Percentiles rank a stretch among this genome's conserved stretches.
Conservation (phyloP, 2,329 filamentous ascomycete genomes). For the Thielaviopsis populi region DNA sequence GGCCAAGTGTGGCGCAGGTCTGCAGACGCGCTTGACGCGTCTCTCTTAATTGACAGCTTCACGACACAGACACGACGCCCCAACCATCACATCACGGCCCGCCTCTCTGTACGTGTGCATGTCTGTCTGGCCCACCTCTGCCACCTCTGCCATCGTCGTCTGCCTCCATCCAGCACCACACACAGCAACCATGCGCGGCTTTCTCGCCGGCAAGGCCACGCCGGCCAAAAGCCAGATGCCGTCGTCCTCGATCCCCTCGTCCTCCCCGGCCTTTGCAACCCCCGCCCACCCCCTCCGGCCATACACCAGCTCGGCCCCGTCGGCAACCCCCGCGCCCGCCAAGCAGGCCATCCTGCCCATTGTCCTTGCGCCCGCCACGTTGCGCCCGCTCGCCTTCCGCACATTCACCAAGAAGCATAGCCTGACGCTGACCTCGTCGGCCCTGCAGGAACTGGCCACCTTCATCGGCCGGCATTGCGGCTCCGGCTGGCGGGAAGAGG, state of each 20-base stretch:
- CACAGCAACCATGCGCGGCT: conserved; percentile 15
- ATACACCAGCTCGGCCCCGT: conserved; percentile 31
- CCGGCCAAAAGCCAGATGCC: conserved; percentile 20
- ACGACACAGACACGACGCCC: no score
- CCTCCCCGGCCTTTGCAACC: conserved; percentile 80
- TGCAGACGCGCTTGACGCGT: conserved; percentile 10
- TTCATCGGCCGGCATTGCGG: conserved; percentile 93
- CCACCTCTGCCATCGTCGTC: neutral
- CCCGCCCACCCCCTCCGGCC: conserved; percentile 64
- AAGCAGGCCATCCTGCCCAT: conserved; percentile 60
- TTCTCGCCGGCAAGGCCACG: conserved; percentile 17
- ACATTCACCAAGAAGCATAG: conserved; percentile 98
- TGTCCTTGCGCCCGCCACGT: conserved; percentile 68
- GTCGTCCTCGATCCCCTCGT: conserved; percentile 60
- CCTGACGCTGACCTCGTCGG: conserved; percentile 75
- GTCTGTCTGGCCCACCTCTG: no score
- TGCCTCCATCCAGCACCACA: neutral
- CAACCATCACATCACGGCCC: no score
- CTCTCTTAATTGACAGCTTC: conserved; percentile 11
- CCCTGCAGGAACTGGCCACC: conserved; percentile 65
- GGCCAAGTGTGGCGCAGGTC: neutral
- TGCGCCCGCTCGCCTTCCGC: conserved; percentile 82
- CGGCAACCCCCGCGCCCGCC: conserved; percentile 19
- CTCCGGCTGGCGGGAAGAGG: conserved; percentile 90
- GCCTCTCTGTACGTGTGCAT: no score